phyloP scores from a whole-genome alignment of 2,329 filamentous ascomycete genomes.

The Hysterium pulicare region DNA sequence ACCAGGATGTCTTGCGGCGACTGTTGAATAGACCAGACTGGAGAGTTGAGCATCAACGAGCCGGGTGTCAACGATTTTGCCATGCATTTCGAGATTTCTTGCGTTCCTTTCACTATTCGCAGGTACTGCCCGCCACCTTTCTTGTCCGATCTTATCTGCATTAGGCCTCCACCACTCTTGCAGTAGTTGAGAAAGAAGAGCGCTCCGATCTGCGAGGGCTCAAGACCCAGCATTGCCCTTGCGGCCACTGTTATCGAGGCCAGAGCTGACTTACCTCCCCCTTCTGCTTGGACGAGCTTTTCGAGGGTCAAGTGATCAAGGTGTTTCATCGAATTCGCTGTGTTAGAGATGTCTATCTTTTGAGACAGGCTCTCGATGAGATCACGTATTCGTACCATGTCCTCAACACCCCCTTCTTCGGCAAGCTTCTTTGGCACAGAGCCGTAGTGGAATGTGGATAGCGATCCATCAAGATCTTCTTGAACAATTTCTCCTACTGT shows the following conservation, averaged over 20 bases:
- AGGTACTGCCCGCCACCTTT: conserved; percentile 54
- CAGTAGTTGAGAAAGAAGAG: conserved; percentile 57
- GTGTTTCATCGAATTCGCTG: conserved; percentile 6
- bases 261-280: conserved; percentile 30
- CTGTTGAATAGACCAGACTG: conserved; percentile 33
- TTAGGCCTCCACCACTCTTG: conserved; percentile 50
- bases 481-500: conserved; percentile 44
- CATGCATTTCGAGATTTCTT: conserved; percentile 40
- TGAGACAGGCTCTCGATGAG: conserved; percentile 40
- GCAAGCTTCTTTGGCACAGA: conserved; percentile 26
- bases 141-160: conserved; percentile 52
- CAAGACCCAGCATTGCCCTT: conserved; percentile 50
- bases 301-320: conserved; percentile 41
- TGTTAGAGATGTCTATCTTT: conserved; percentile 17
- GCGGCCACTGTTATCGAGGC: conserved; percentile 46
- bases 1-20: conserved; percentile 3
- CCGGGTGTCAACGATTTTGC: conserved; percentile 31
- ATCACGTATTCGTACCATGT: conserved; percentile 34
- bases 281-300: conserved; percentile 33
- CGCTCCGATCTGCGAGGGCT: conserved; percentile 50
- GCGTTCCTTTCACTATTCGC: conserved; percentile 47
- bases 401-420: conserved; percentile 15
- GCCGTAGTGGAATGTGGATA: conserved; percentile 32
- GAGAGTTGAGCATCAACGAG: conserved; percentile 25
- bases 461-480: conserved; percentile 37